These are phyloP conservation scores for Volvariella volvacea DNA, from an alignment of 1,284 basidiomycete species.

Conservation along the genomic window DNA sequence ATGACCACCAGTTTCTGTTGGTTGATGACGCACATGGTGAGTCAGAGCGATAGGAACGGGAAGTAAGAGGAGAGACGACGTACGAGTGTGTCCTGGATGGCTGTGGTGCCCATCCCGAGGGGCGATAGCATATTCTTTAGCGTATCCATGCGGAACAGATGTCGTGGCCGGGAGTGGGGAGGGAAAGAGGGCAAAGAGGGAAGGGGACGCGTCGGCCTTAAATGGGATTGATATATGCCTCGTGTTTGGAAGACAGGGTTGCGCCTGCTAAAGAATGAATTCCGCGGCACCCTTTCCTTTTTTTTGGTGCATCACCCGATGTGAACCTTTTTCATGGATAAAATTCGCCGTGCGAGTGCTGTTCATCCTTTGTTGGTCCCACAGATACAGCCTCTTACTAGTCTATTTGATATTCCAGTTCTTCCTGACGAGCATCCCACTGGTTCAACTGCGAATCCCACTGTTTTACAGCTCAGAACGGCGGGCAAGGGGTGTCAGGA, in stretches of 20 bases:
- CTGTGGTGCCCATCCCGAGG: conserved; percentile 46
- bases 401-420: no score
- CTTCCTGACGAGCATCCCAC: no score
- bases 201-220: conserved; percentile 30
- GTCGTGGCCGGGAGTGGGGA: conserved; percentile 15
- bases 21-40: conserved; percentile 4
- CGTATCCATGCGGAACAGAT: conserved; percentile 42
- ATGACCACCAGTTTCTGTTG: conserved; percentile 78
- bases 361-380: no score
- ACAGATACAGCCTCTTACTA: no score
- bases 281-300: conserved; percentile 10
- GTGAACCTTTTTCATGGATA: conserved; percentile 5
- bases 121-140: conserved; percentile 57
- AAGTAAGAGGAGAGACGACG: conserved; percentile 10
- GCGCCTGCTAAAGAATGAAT: conserved; percentile 15
- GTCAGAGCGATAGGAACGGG: not conserved
- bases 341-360: conserved; percentile 8
- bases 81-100: conserved; percentile 61
- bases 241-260: conserved; percentile 30
- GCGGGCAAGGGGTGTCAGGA: no score
- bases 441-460: no score
- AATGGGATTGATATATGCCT: conserved; percentile 31
- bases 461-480: no score
- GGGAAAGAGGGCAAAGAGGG: conserved; percentile 20
- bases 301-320: conserved; percentile 7